Base-by-base conservation (phyloP, 1,284 basidiomycete species). In the Omphalotus olearius region DNA sequence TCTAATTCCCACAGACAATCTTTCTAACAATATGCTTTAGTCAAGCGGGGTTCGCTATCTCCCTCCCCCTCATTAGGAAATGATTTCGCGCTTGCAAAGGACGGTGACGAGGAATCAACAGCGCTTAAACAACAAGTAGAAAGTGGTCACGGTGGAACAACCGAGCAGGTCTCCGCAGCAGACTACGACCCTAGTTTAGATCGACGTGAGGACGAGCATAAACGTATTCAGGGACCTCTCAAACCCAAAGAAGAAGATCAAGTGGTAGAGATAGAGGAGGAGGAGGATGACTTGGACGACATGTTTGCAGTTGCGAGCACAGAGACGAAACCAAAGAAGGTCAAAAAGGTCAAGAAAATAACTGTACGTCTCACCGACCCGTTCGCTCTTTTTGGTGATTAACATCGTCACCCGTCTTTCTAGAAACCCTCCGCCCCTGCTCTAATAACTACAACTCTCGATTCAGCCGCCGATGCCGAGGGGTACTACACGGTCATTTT, bases 401-500 rank as follows among this genome's bases (percentile, higher is more conserved):
- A 6, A n/a, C 13, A 11, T 23, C 30, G 13, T 37, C 30, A 35
- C 9, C 26, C 23, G 26, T 20, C 25, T 14, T 16, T 6, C n/a
- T 58, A 83, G 74, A 83, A 80, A 65, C 66, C 71, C 25, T 63
- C 68, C 20, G 80, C 75, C 5, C 83, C 84, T 1, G 82, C 85
- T 1, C 66, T 88, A 7, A 83, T 88, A 44, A 82, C 83, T 0
- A 82, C 83, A 2, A 87, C 80, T 0, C 62, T 87, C 33, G 88
- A 91, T 61, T 79, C 83, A 11, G 87, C 86, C 4, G 77, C 88
- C 52, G 97, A 99, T 67, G 66, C 87, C 0, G 97, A 99, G 67
- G 97, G 97, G 0, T 99, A 99, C 66, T 98, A 99, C 67, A 85
- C 86, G 55, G 83, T 97, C 56, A 94, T 96, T 45, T 80, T 98